These are phyloP conservation scores for Rhodotorula diobovata DNA, from an alignment of 768 basidiomycete species.

Conservation along the genomic window DNA sequence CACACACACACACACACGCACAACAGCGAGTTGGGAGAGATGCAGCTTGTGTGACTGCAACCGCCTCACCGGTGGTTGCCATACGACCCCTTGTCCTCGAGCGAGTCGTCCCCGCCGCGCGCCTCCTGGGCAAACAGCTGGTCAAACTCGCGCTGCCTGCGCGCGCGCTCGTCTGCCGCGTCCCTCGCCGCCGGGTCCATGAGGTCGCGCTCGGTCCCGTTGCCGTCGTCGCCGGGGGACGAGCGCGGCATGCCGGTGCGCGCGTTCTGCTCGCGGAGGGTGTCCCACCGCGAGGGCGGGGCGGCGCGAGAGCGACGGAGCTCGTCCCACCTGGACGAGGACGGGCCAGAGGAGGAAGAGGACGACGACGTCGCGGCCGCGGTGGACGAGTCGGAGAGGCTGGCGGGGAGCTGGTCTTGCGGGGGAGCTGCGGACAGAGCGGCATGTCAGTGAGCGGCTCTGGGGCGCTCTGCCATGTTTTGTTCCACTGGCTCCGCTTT, in stretches of 20 bases:
- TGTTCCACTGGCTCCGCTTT: too few relatives aligned
- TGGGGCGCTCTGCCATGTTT: too few relatives aligned
- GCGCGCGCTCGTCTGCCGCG: constrained; percentile 11
- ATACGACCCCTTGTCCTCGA: constrained; percentile 4
- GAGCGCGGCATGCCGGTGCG: background rate
- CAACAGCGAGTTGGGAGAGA: too few relatives aligned
- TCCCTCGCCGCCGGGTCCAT: background rate
- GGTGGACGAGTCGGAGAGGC: constrained; percentile 12
- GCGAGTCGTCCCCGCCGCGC: constrained; percentile 22
- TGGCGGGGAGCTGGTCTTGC: constrained; percentile 23
- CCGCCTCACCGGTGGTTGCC: background rate
- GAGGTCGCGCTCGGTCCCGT: constrained; percentile 1
- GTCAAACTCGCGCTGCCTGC: constrained; percentile 27
- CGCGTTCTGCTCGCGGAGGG: constrained; percentile 12
- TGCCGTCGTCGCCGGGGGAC: background rate
- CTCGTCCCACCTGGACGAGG: constrained; percentile 21
- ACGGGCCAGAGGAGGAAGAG: background rate
- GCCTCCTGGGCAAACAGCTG: constrained; percentile 26
- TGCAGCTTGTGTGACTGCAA: too few relatives aligned
- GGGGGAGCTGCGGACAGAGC: constrained; percentile 10
- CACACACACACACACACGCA: too few relatives aligned
- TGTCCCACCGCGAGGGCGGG: constrained; percentile 20
- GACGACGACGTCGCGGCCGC: background rate
- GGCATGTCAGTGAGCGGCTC: too few relatives aligned
- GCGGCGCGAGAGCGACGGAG: constrained; percentile 14